Base-by-base conservation (phyloP, 495 filamentous ascomycete genomes). In the Tuber calosporum region DNA sequence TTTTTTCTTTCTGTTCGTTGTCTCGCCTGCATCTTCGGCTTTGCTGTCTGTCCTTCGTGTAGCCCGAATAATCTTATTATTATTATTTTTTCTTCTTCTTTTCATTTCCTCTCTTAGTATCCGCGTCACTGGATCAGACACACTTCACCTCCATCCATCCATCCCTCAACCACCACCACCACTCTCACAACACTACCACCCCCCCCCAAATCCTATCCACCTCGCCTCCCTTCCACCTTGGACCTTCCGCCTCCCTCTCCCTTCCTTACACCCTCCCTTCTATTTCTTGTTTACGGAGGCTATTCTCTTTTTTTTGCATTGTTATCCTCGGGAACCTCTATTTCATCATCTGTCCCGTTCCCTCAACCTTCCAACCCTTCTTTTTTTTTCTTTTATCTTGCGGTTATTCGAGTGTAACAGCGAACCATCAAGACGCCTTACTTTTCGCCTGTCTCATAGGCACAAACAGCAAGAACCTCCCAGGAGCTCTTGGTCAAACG, bases 401-500 rank as follows among this genome's bases (percentile, higher is more conserved):
- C 70, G 67, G 26, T 48, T 74, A 58, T 71, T 75, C 68, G 71
- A 70, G 30, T 75, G 48, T 69, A 81, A 71, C 77, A 30, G 70
- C 71, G 66, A 69, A 75, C 48, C 68, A 69, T 69, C 71, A 69
- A 81, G 41, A 42, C 67, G 69, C 62, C 48, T 68, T 34, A 69
- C 67, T 39, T 42, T 42, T 34, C 67, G 20, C 67, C 40, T 22
- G 67, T 42, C n/a, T 39, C 67, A 5, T 13, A 4, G 22, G 20
- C 74, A n/a, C 74, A 73, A 38, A 75, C 76, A 36, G 66, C 75
- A 4, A 76, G 73, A 41, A 70, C 45, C 45, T 68, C 79, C 77
- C 73, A 71, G 78, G 79, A 45, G 53, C 58, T 72, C 73, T 68
- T 73, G 69, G 45, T 68, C 42, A 79, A 74, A 72, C 78, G 43